Base-by-base conservation (phyloP, 176 grass and related monocot genomes). In the Hyparrhenia diplandra region DNA sequence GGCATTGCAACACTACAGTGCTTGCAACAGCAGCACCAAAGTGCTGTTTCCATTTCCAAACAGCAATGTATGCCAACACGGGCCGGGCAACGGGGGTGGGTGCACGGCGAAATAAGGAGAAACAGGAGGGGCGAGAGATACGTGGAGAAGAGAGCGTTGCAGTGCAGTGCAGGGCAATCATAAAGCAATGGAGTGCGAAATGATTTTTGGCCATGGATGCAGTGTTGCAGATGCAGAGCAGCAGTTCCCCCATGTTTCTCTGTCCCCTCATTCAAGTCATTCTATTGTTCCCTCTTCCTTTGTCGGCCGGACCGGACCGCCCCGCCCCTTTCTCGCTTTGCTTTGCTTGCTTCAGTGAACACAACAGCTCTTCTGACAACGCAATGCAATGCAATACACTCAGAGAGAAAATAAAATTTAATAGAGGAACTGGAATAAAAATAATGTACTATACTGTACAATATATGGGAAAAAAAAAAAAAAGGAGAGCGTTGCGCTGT, bases 181-280 rank as follows among this genome's bases (percentile, higher is more conserved):
- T 89, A 89, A 91, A 89, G 86, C 87, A 89, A 89, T 91, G 89
- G 83, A 91, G 87, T 87, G 83, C 89, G 88, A 91, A 94, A 94
- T 94, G 80, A 94, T 94, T 94, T 89, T 87, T 39, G n/a, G n/a
- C n/a, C 61, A 24, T 24, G 40, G 13, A 29, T 71, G 41, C 34
- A 14, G 16, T 7, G 30, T 14, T 8, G 29, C 63, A 7, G 13
- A 32, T 17, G 10, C 82, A 89, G 87, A n/a, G n/a, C n/a, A n/a
- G n/a, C n/a, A n/a, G 67, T 46, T 82, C n/a, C 62, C 88, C 88
- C 83, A 90, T 90, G 88, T 90, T 90, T 86, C 17, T 74, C 5
- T 90, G 88, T 86, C 88, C 52, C 88, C 83, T 86, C 83, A 74
- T 83, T 90, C 74, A 90, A 83, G 83, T 83, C 83, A 90, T 90